Evolutionary conservation across 768 basidiomycete species (phyloP).

Genomic region (Kwoniella dejecticola): DNA sequence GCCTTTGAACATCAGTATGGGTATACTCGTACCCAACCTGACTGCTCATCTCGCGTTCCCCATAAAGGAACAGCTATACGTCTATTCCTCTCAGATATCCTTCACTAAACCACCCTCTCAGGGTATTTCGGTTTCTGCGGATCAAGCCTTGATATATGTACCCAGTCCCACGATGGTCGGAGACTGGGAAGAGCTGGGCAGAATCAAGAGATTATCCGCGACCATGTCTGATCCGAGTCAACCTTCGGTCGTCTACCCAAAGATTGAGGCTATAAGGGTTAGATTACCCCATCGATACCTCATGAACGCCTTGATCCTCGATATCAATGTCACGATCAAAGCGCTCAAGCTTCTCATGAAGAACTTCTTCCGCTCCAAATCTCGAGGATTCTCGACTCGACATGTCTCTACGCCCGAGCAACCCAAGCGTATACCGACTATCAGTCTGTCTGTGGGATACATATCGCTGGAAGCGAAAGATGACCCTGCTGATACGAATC

Average conservation of each 20-base stretch:
- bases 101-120: constrained; percentile 34
- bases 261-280: constrained; percentile 69
- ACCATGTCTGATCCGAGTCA: constrained; percentile 54
- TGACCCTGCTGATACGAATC: constrained; percentile 75
- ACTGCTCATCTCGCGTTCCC: constrained; percentile 54
- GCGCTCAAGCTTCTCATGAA: constrained; percentile 68
- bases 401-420: constrained; percentile 70
- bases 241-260: constrained; percentile 58
- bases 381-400: constrained; percentile 62
- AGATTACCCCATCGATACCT: constrained; percentile 78
- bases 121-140: constrained; percentile 57
- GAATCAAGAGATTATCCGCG: constrained; percentile 63
- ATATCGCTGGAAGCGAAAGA: constrained; percentile 78
- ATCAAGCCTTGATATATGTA: constrained; percentile 61
- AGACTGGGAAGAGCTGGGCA: constrained; percentile 75
- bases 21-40: constrained; percentile 32
- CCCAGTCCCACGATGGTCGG: constrained; percentile 59
- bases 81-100: constrained; percentile 26
- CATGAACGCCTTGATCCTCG: constrained; percentile 73
- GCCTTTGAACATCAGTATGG: constrained; percentile 55
- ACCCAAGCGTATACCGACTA: constrained; percentile 69
- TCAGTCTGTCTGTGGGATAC: constrained; percentile 64
- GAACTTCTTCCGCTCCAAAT: constrained; percentile 61
- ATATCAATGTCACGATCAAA: constrained; percentile 70
- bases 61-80: constrained; percentile 54